Conservation (phyloP, 2,329 filamentous ascomycete species). For the Neofusicoccum parvum region DNA sequence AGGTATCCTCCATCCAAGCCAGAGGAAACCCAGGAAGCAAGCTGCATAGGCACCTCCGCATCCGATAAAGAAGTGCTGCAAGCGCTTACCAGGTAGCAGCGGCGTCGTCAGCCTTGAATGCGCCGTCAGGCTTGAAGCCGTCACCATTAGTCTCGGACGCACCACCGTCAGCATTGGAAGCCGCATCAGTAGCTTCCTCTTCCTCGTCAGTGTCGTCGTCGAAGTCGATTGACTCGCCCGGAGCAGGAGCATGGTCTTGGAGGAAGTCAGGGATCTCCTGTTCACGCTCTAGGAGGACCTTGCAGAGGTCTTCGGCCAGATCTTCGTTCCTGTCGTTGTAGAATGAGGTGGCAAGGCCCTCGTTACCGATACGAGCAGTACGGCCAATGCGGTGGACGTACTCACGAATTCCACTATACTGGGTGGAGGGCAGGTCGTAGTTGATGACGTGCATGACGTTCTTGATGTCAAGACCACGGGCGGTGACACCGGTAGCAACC, state of each 20-base stretch:
- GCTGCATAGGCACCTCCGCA: not conserved
- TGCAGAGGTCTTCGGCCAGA: constrained; percentile 73
- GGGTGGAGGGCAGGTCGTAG: constrained; percentile 75
- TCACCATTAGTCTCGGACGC: not conserved
- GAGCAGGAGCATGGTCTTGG: constrained; percentile 62
- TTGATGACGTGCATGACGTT: constrained; percentile 93
- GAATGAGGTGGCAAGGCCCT: constrained; percentile 84
- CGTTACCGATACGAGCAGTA: constrained; percentile 89
- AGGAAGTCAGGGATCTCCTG: constrained; percentile 85
- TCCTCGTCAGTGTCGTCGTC: constrained; percentile 53
- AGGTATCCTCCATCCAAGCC: not conserved
- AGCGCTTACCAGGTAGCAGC: not conserved
- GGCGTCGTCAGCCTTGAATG: not conserved
- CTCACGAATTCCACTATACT: constrained; percentile 86
- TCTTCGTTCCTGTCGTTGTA: constrained; percentile 77
- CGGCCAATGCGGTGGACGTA: constrained; percentile 95
- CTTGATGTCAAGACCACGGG: constrained; percentile 84
- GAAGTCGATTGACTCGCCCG: constrained; percentile 51
- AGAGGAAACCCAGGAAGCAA: not conserved
- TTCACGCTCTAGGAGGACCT: constrained; percentile 76
- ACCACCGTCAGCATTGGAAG: not conserved
- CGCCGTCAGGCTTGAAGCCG: constrained; percentile 3
- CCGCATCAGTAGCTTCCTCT: constrained; percentile 21
- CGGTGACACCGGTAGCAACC: constrained; percentile 81
- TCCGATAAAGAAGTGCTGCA: not conserved